phyloP scores from a whole-genome alignment of 2,329 filamentous ascomycete genomes.

The Aspergillus jensenii region DNA sequence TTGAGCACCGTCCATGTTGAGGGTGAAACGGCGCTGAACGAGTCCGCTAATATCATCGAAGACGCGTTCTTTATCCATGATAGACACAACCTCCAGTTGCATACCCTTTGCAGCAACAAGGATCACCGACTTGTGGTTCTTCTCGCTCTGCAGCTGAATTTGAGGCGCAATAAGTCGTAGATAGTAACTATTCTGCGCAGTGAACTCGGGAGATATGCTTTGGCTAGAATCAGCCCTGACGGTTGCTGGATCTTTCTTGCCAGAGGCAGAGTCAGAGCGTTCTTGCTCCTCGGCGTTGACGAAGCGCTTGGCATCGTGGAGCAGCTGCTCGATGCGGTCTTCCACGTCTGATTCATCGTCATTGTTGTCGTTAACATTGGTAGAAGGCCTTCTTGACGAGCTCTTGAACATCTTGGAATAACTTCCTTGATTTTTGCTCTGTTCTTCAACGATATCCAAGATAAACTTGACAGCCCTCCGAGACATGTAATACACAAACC shows the following conservation, averaged over 20 bases:
- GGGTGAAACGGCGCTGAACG: constrained; percentile 88
- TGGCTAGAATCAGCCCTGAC: constrained; percentile 55
- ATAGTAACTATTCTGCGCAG: constrained; percentile 89
- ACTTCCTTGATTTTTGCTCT: constrained; percentile 67
- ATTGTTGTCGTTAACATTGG: constrained; percentile 39
- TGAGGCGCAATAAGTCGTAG: constrained; percentile 94
- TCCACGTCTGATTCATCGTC: constrained; percentile 67
- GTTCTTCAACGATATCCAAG: constrained; percentile 93
- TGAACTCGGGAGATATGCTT: constrained; percentile 83
- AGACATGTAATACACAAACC: constrained; percentile 97
- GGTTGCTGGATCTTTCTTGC: constrained; percentile 42
- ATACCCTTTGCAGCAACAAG: constrained; percentile 96
- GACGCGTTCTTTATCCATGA: constrained; percentile 94
- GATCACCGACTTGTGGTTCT: constrained; percentile 95
- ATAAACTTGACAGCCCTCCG: constrained; percentile 96
- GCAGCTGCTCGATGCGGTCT: constrained; percentile 79
- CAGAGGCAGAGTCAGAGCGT: constrained; percentile 31
- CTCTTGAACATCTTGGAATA: constrained; percentile 34
- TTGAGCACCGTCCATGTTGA: constrained; percentile 96
- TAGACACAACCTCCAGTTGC: constrained; percentile 95
- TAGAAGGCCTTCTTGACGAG: constrained; percentile 20
- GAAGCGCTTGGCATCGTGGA: constrained; percentile 80
- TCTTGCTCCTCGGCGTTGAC: constrained; percentile 68
- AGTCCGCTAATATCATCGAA: constrained; percentile 92
- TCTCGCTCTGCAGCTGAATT: constrained; percentile 97